Conservation (phyloP, 1,284 basidiomycete genomes). For the Cystobasidium sp. region DNA sequence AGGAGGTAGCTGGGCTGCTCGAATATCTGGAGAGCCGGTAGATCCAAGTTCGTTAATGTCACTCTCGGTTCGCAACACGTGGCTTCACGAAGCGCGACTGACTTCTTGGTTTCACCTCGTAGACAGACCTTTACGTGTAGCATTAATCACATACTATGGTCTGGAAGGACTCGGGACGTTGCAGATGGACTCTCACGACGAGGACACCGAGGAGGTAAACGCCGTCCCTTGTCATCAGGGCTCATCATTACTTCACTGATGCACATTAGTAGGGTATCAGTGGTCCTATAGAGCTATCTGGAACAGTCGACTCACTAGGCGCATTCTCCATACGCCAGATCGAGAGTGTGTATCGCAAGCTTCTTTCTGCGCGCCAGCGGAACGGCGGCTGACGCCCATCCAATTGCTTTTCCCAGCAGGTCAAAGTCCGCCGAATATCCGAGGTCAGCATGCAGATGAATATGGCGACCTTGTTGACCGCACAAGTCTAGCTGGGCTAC, state of each 20-base stretch:
- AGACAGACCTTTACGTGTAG: slow-evolving; percentile 66
- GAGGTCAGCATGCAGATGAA: slow-evolving; percentile 64
- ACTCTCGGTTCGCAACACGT: neutral
- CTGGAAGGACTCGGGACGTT: slow-evolving; percentile 82
- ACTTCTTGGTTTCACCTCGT: slow-evolving; percentile 53
- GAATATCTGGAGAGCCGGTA: slow-evolving; percentile 81
- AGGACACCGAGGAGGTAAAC: slow-evolving; percentile 65
- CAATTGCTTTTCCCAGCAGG: slow-evolving; percentile 59
- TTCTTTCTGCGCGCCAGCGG: slow-evolving; percentile 13
- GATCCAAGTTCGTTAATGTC: slow-evolving; percentile 63
- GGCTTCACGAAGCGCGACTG: neutral
- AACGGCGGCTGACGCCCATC: neutral
- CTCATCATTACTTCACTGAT: slow-evolving; percentile 43
- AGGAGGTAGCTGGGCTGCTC: slow-evolving; percentile 87
- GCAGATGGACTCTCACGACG: slow-evolving; percentile 72
- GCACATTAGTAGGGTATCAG: slow-evolving; percentile 66
- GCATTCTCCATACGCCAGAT: slow-evolving; percentile 78
- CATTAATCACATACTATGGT: slow-evolving; percentile 82
- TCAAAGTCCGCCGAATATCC: slow-evolving; percentile 64
- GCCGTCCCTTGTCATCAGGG: too few species aligned
- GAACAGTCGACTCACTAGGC: slow-evolving; percentile 75
- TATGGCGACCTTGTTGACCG: slow-evolving; percentile 72
- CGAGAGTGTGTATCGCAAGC: slow-evolving; percentile 65
- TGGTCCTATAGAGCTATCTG: slow-evolving; percentile 70
- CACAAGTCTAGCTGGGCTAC: slow-evolving; percentile 72